phyloP scores from a whole-genome alignment of 352 stramenopile species.

The Achlya hypogyna region DNA sequence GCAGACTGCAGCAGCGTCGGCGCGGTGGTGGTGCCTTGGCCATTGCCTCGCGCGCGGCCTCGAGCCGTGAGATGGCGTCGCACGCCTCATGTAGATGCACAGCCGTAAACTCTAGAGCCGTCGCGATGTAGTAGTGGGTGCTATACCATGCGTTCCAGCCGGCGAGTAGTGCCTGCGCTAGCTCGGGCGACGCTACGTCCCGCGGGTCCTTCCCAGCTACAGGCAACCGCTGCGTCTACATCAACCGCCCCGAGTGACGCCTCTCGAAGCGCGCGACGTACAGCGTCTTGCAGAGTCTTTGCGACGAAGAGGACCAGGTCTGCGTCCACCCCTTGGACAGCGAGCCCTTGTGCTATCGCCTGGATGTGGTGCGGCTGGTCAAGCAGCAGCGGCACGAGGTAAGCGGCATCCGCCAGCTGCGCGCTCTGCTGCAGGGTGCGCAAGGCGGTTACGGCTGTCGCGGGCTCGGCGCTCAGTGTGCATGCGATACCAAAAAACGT shows the following conservation, averaged over 20 bases:
- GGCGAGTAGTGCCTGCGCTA: neutral
- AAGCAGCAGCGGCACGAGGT: neutral
- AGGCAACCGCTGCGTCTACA: too few relatives aligned
- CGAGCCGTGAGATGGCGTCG: neutral
- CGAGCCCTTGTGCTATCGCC: too few relatives aligned
- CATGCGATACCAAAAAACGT: neutral
- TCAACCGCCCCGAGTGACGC: too few relatives aligned
- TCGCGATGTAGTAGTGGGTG: slow-evolving; percentile 5
- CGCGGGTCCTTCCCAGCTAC: neutral
- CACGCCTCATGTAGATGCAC: neutral
- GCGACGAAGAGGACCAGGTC: too few relatives aligned
- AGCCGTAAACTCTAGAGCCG: neutral
- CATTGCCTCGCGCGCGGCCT: neutral
- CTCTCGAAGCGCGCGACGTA: too few relatives aligned
- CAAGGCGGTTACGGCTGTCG: neutral
- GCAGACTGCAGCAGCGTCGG: neutral
- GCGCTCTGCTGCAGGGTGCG: neutral
- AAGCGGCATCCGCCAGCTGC: neutral
- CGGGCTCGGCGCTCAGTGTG: neutral
- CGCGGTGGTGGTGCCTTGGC: neutral
- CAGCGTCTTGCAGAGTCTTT: too few relatives aligned
- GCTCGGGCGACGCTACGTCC: neutral
- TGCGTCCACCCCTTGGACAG: too few relatives aligned
- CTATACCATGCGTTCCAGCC: neutral
- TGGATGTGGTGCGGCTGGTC: too few relatives aligned